Evolutionary conservation across 169 alveolate species (phyloP).

Genomic region (Cryptosporidium ubiquitum): DNA sequence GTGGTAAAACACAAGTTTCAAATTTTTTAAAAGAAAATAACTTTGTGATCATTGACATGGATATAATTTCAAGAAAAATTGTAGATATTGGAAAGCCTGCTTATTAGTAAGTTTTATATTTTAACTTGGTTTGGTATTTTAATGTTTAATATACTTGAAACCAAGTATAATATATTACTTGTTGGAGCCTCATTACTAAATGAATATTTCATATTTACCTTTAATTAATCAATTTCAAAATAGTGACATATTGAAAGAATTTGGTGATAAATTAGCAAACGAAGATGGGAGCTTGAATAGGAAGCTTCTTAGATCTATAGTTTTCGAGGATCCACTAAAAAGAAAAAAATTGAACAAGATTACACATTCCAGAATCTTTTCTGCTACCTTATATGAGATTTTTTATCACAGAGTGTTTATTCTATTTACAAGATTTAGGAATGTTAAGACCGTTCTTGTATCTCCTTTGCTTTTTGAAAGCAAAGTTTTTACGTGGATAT

Average conservation of each 20-base stretch:
- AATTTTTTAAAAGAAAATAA: conserved; percentile 50
- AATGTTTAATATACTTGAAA: background rate
- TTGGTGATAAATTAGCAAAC: conserved; percentile 79
- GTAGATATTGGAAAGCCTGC: conserved; percentile 77
- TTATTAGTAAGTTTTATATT: conserved; percentile 32
- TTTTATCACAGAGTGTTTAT: conserved; percentile 75
- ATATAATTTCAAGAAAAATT: conserved; percentile 77
- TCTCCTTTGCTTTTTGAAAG: conserved; percentile 87
- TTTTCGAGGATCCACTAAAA: conserved; percentile 77
- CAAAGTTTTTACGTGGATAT: conserved; percentile 77
- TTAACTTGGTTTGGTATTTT: background rate
- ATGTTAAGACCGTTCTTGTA: conserved; percentile 75
- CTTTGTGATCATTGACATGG: conserved; percentile 79
- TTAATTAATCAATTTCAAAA: background rate
- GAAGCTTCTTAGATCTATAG: conserved; percentile 77
- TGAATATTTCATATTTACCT: background rate
- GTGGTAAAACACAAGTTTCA: conserved; percentile 79
- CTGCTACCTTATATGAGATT: conserved; percentile 75
- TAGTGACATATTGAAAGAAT: conserved; percentile 74
- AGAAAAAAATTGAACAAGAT: conserved; percentile 78
- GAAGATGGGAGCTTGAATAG: conserved; percentile 80
- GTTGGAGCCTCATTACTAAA: background rate
- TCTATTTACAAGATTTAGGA: conserved; percentile 18
- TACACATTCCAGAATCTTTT: conserved; percentile 80
- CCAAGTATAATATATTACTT: background rate